A percentile compares a stretch with the other conserved stretches of the same genome.
These are phyloP conservation scores for Metarhizium album DNA, from an alignment of 2,329 filamentous ascomycete species.

Conservation along the genomic window DNA sequence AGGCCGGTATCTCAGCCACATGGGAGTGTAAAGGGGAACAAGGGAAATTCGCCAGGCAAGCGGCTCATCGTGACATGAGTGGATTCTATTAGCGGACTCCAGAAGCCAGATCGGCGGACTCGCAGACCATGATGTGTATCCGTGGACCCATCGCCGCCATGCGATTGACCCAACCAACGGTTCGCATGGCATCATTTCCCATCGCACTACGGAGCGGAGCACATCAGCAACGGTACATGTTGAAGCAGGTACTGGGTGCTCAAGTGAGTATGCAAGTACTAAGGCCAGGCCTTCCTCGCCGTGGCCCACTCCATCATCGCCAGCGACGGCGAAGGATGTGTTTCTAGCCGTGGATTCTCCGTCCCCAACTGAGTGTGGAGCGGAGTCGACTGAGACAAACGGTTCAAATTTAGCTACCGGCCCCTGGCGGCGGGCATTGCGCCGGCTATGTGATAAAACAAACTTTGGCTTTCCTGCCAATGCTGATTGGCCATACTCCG, in stretches of 20 bases:
- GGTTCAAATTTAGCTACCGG: neutral
- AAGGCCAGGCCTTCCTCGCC: too few relatives aligned
- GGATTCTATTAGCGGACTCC: neutral
- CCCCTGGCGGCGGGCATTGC: slow-evolving; percentile 1
- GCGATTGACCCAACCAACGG: too few relatives aligned
- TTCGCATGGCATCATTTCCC: too few relatives aligned
- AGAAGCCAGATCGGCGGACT: neutral
- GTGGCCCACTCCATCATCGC: too few relatives aligned
- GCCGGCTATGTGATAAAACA: neutral
- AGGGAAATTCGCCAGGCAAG: neutral
- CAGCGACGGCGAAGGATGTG: too few relatives aligned
- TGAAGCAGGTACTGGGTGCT: too few relatives aligned
- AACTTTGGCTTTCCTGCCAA: neutral
- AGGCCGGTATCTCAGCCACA: neutral
- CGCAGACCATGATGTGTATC: neutral
- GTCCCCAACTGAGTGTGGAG: too few relatives aligned
- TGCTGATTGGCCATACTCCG: neutral
- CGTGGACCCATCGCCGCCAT: too few relatives aligned
- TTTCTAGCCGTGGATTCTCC: neutral
- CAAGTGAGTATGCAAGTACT: too few relatives aligned
- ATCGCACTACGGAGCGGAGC: too few relatives aligned
- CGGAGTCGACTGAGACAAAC: neutral
- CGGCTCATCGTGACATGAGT: neutral
- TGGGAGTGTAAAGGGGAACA: neutral
- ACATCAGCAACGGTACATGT: too few relatives aligned